These are phyloP conservation scores for Penicillium crystallinum DNA, from an alignment of 495 filamentous ascomycete genomes.

Conservation along the genomic window DNA sequence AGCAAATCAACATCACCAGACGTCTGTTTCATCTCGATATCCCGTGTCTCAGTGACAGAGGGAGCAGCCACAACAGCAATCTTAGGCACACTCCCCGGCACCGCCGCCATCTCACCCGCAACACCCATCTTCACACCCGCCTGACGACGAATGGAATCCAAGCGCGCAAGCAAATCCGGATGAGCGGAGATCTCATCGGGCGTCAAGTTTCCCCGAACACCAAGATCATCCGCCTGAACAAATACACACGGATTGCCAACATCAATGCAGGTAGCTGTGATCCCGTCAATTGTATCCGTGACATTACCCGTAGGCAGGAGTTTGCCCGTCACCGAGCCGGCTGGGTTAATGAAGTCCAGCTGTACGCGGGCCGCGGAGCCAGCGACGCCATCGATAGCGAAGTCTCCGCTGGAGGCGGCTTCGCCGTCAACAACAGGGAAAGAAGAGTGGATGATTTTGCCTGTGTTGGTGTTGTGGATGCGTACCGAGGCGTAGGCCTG, in stretches of 20 bases:
- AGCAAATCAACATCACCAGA: constrained; percentile 36
- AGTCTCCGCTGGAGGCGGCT: constrained; percentile 48
- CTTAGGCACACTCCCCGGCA: constrained; percentile 60
- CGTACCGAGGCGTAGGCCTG: constrained; percentile 29
- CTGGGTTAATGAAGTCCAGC: constrained; percentile 61
- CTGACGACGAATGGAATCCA: constrained; percentile 57
- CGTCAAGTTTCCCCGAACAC: constrained; percentile 43
- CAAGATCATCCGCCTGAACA: constrained; percentile 49
- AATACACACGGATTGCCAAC: constrained; percentile 66
- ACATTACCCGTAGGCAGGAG: constrained; percentile 59
- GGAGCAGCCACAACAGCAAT: constrained; percentile 55
- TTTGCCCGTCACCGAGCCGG: constrained; percentile 62
- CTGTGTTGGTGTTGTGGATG: constrained; percentile 52
- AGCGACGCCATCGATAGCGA: constrained; percentile 63
- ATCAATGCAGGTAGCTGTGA: constrained; percentile 56
- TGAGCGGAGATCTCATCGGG: constrained; percentile 50
- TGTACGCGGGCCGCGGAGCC: constrained; percentile 52
- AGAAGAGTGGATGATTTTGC: constrained; percentile 43
- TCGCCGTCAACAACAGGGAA: constrained; percentile 47
- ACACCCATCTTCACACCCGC: constrained; percentile 63
- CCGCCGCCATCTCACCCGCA: constrained; percentile 30
- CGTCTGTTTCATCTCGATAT: constrained; percentile 15
- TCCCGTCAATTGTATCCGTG: constrained; percentile 48
- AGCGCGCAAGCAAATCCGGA: constrained; percentile 38
- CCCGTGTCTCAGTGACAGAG: constrained; percentile 8